Base-by-base conservation (phyloP, 2,329 filamentous ascomycete species). In the Fusarium pseudonygamai region DNA sequence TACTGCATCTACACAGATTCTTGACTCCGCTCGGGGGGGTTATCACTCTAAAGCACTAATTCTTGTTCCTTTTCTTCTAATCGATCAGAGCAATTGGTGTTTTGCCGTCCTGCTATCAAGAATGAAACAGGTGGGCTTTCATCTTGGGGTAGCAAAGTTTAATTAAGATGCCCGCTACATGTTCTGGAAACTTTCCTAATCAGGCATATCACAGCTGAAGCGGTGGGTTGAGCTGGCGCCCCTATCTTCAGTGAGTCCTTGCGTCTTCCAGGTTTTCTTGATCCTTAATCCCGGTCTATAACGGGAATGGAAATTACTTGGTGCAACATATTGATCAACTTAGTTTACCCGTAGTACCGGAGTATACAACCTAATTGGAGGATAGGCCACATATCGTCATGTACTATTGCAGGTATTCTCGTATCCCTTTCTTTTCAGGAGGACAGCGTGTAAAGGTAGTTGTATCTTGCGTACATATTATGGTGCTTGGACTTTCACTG, bases 261-360 rank as follows among this genome's bases (percentile, higher is more conserved):
- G 67, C 39, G 39, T 58, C 55, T 58, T 49, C 40, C 37, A 57
- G 56, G 32, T 65, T 60, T 60, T 43, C 61, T 60, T 66, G 53
- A 66, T 69, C 62, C 62, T 46, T 71, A 59, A 77, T 72, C 75
- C 75, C 55, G 66, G 75, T 65, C 71, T 47, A 49, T 61, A 69
- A 66, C 64, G 61, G 46, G 47, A 55, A 75, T 76, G 61, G 75
- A 77, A 76, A 76, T 77, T 77, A 60, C 67, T 55, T 75, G 66
- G 75, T 77, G 75, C 69, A 73, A 77, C 75, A 73, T 75, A 67
- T 74, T 49, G 63, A 60, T 64, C 71, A 57, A 55, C 49, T 60
- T 58, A 59, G 57, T 57, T 57, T 49, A 63, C 60, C 49, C 71
- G 67, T 73, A 70, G 71, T 67, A 71, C 71, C 71, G 71, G 69